A percentile compares a stretch with the other conserved stretches of the same genome.
phyloP scores from a whole-genome alignment of 805 yeast genomes.

The Diddensiella caesifluorescens region DNA sequence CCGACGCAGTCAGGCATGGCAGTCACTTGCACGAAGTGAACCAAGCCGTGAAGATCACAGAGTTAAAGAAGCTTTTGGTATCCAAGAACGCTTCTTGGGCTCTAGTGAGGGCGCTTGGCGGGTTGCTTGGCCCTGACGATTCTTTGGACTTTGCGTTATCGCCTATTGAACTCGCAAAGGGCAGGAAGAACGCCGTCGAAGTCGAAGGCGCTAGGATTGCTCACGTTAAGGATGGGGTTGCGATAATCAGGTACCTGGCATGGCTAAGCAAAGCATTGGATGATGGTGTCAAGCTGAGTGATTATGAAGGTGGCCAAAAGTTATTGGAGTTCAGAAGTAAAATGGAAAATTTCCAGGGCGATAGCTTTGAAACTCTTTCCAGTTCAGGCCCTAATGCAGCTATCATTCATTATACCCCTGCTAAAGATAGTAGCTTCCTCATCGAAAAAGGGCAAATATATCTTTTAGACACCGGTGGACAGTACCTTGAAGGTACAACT shows the following conservation, averaged over 20 bases:
- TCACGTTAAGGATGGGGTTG: slow-evolving; percentile 79
- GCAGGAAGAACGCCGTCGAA: slow-evolving; percentile 71
- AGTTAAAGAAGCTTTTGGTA: slow-evolving; percentile 39
- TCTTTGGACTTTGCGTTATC: slow-evolving; percentile 43
- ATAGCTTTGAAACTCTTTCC: slow-evolving; percentile 69
- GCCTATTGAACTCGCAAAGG: slow-evolving; percentile 63
- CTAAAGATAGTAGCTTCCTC: slow-evolving; percentile 45
- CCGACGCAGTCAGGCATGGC: slow-evolving; percentile 38
- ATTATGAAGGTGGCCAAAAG: slow-evolving; percentile 52
- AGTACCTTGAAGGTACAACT: slow-evolving; percentile 89
- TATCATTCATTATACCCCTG: slow-evolving; percentile 69
- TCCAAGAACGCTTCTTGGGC: slow-evolving; percentile 67
- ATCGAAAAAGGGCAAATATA: slow-evolving; percentile 67
- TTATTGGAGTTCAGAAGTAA: slow-evolving; percentile 40
- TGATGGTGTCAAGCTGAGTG: slow-evolving; percentile 42
- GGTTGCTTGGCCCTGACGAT: slow-evolving; percentile 38
- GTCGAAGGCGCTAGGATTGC: slow-evolving; percentile 65
- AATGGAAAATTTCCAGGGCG: slow-evolving; percentile 44
- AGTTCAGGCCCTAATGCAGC: slow-evolving; percentile 76
- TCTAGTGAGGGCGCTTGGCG: slow-evolving; percentile 47
- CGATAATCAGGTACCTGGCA: slow-evolving; percentile 65
- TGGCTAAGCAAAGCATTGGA: slow-evolving; percentile 69
- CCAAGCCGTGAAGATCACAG: slow-evolving; percentile 5
- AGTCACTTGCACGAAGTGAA: slow-evolving; percentile 12
- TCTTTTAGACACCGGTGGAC: slow-evolving; percentile 87